A percentile compares a stretch with the other conserved stretches of the same genome.
Evolutionary conservation across 257 asterid genomes (phyloP).

Genomic region (Solanum virginianum): DNA sequence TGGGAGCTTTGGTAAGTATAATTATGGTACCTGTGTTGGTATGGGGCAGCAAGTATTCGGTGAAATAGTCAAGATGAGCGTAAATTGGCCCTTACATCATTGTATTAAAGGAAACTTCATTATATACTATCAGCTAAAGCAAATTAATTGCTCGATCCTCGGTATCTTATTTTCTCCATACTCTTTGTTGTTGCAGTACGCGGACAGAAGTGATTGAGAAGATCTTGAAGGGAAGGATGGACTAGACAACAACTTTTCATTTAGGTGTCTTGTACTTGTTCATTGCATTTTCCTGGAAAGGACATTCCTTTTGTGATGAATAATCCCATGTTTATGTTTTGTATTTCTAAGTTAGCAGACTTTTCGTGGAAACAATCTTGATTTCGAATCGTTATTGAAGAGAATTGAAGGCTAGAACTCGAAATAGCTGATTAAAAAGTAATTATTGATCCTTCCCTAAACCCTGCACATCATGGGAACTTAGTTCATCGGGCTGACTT

Average conservation of each 20-base stretch:
- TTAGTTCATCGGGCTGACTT: too few relatives aligned
- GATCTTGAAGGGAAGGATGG: conserved; percentile 94
- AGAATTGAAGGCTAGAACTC: too few relatives aligned
- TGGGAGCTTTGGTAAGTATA: not conserved
- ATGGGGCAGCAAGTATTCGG: too few relatives aligned
- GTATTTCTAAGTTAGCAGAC: not conserved
- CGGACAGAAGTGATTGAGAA: conserved; percentile 83
- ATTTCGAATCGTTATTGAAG: too few relatives aligned
- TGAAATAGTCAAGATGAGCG: too few relatives aligned
- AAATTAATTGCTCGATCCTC: not conserved
- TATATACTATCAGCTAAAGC: too few relatives aligned
- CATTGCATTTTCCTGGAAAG: not conserved
- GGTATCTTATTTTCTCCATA: not conserved
- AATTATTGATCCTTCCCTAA: too few relatives aligned
- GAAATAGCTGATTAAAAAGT: too few relatives aligned
- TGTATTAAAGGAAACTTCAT: too few relatives aligned
- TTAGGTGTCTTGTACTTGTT: not conserved
- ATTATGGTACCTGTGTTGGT: too few relatives aligned
- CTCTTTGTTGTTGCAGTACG: conserved; percentile 41
- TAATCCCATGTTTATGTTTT: not conserved
- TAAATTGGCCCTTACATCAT: too few relatives aligned
- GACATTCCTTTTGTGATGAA: not conserved
- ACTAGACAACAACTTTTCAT: not conserved
- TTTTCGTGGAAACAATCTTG: not conserved
- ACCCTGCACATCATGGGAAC: too few relatives aligned